Percentiles rank a stretch among this genome's conserved stretches.
These are phyloP conservation scores for Metschnikowia amazonensis DNA, from an alignment of 805 yeast genomes.

Conservation along the genomic window DNA sequence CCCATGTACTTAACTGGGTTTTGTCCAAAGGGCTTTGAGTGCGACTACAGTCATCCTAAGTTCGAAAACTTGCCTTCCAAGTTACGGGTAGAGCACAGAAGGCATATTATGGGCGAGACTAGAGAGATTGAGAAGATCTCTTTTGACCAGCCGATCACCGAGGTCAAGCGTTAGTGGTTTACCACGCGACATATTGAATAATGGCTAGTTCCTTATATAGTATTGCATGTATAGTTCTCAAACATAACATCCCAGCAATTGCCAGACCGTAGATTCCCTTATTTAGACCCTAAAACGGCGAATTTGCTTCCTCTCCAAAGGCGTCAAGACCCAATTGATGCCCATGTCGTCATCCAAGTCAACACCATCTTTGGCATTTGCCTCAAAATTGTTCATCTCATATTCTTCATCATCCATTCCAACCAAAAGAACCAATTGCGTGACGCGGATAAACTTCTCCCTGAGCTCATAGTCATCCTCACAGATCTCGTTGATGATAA, in stretches of 20 bases:
- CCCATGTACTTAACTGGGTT: constrained; percentile 83
- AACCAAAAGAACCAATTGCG: constrained; percentile 77
- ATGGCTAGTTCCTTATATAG: neutral
- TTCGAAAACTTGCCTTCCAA: constrained; percentile 50
- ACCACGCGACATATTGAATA: neutral
- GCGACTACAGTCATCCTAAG: constrained; percentile 80
- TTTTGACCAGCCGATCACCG: constrained; percentile 20
- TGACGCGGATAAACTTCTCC: constrained; percentile 72
- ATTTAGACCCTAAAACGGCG: constrained; percentile 51
- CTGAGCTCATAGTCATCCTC: constrained; percentile 69
- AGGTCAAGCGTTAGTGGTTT: constrained; percentile 10
- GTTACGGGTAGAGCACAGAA: constrained; percentile 17
- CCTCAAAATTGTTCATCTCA: constrained; percentile 22
- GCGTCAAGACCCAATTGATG: constrained; percentile 70
- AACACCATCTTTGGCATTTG: constrained; percentile 23
- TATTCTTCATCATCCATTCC: constrained; percentile 72
- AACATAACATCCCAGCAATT: neutral
- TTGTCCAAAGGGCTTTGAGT: constrained; percentile 83
- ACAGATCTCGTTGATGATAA: constrained; percentile 69
- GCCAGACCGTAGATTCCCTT: neutral
- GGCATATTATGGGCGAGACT: constrained; percentile 19
- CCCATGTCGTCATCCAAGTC: constrained; percentile 29
- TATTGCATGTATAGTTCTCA: neutral
- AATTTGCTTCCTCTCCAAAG: constrained; percentile 65
- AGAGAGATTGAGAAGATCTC: constrained; percentile 20